phyloP scores from a whole-genome alignment of 2,329 filamentous ascomycete genomes.

The Arthroderma uncinatum region DNA sequence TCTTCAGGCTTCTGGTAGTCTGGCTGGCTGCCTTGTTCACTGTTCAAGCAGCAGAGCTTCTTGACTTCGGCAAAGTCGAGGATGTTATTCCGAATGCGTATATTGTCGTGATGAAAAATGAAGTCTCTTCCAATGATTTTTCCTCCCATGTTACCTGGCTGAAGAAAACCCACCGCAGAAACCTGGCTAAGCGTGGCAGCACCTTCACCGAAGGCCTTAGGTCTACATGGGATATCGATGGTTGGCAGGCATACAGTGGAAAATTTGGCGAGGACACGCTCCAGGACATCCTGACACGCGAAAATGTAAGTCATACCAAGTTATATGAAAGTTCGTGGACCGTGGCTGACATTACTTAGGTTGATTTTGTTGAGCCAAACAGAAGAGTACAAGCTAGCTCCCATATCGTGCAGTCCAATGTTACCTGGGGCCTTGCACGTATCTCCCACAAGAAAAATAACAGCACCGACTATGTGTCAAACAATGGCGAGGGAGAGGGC shows the following conservation, averaged over 20 bases:
- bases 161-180: slow-evolving; percentile 7
- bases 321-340: not conserved
- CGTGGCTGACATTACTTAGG: slow-evolving; percentile 7
- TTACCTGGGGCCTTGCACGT: slow-evolving; percentile 27
- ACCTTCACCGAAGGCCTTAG: slow-evolving; percentile 10
- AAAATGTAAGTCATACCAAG: not conserved
- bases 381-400: slow-evolving; percentile 2
- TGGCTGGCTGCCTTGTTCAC: slow-evolving; percentile 11
- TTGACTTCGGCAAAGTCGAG: slow-evolving; percentile 4
- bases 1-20: slow-evolving; percentile 10
- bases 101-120: slow-evolving; percentile 15
- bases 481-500: slow-evolving; percentile 25
- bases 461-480: slow-evolving; percentile 26
- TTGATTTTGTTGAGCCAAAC: slow-evolving; percentile 13
- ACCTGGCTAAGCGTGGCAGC: slow-evolving; percentile 10
- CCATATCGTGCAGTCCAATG: slow-evolving; percentile 18
- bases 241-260: slow-evolving; percentile 12
- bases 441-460: slow-evolving; percentile 22
- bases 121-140: slow-evolving; percentile 11
- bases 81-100: slow-evolving; percentile 10
- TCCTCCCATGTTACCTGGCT: slow-evolving; percentile 12
- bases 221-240: slow-evolving; percentile 8
- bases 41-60: slow-evolving; percentile 12
- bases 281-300: slow-evolving; percentile 8
- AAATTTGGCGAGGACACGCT: slow-evolving; percentile 14